Conservation (phyloP, 73 alveolate species). For the Stentor coeruleus region DNA sequence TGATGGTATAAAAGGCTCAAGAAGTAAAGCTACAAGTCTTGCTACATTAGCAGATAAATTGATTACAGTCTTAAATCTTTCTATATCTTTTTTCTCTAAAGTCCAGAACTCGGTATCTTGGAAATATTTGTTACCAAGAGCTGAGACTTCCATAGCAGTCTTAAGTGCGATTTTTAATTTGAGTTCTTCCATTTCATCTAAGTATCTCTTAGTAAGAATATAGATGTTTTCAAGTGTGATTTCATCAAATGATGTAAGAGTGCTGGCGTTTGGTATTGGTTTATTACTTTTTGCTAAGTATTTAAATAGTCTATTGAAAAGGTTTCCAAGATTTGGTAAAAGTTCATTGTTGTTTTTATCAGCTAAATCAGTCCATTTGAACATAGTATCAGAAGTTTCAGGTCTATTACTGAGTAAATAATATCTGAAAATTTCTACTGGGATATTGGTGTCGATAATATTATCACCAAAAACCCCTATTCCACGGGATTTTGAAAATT, state of each 20-base stretch:
- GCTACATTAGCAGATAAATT: slow-evolving; percentile 66
- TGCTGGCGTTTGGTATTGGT: slow-evolving; percentile 31
- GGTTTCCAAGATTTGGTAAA: slow-evolving; percentile 93
- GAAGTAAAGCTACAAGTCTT: slow-evolving; percentile 68
- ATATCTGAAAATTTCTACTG: slow-evolving; percentile 96
- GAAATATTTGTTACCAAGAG: slow-evolving; percentile 80
- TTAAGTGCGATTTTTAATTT: slow-evolving; percentile 82
- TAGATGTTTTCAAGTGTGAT: slow-evolving; percentile 30
- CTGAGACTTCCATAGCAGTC: slow-evolving; percentile 82
- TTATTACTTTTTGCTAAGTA: slow-evolving; percentile 48
- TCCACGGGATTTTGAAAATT: slow-evolving; percentile 90
- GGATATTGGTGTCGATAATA: slow-evolving; percentile 88
- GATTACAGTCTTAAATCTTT: slow-evolving; percentile 75
- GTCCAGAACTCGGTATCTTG: slow-evolving; percentile 86
- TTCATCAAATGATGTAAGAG: slow-evolving; percentile 62
- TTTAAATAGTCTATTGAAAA: slow-evolving; percentile 77
- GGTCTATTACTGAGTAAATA: slow-evolving; percentile 92
- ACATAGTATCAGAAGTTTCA: slow-evolving; percentile 86
- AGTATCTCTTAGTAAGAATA: slow-evolving; percentile 58
- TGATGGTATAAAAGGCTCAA: slow-evolving; percentile 97
- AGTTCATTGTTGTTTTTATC: slow-evolving; percentile 95
- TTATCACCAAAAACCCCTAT: slow-evolving; percentile 97
- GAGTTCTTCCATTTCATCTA: slow-evolving; percentile 73
- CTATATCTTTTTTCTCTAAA: slow-evolving; percentile 63
- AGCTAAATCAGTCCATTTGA: slow-evolving; percentile 93